phyloP scores from a whole-genome alignment of 495 filamentous ascomycete genomes.

The Chaetomium cochliodes region DNA sequence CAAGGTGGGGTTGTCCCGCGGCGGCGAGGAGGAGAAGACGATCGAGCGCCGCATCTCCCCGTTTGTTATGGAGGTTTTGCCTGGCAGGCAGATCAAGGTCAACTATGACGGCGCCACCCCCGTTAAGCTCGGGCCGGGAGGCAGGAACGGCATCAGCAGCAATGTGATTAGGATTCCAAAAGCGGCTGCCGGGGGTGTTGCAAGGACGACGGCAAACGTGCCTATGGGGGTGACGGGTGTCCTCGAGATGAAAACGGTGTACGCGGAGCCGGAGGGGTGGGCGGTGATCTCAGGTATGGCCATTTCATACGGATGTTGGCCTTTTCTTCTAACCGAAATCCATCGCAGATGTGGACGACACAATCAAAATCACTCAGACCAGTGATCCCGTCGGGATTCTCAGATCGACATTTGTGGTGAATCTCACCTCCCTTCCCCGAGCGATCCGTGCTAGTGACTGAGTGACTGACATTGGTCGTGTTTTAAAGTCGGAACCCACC shows the following conservation, averaged over 20 bases:
- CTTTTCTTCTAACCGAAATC: too few species aligned
- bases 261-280: conserved; percentile 79
- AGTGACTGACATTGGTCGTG: too few species aligned
- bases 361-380: conserved; percentile 88
- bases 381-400: conserved; percentile 75
- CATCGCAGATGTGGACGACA: conserved; percentile 80
- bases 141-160: conserved; percentile 66
- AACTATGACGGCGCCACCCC: conserved; percentile 46
- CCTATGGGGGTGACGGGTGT: conserved; percentile 48
- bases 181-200: conserved; percentile 40
- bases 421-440: background rate
- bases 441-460: too few species aligned
- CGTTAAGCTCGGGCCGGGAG: conserved; percentile 66
- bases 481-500: conserved; percentile 48
- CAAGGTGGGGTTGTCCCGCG: conserved; percentile 66
- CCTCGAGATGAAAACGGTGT: conserved; percentile 63
- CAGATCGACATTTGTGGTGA: conserved; percentile 74
- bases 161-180: conserved; percentile 52
- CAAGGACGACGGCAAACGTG: conserved; percentile 48
- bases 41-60: conserved; percentile 71
- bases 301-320: too few species aligned
- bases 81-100: conserved; percentile 62
- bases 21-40: conserved; percentile 57
- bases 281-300: conserved; percentile 68
- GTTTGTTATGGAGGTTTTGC: conserved; percentile 72